Evolutionary conservation across 805 yeast genomes (phyloP), one percentile per base, ranked within the genome.

Genomic region (Teunomyces pallodes): DNA sequence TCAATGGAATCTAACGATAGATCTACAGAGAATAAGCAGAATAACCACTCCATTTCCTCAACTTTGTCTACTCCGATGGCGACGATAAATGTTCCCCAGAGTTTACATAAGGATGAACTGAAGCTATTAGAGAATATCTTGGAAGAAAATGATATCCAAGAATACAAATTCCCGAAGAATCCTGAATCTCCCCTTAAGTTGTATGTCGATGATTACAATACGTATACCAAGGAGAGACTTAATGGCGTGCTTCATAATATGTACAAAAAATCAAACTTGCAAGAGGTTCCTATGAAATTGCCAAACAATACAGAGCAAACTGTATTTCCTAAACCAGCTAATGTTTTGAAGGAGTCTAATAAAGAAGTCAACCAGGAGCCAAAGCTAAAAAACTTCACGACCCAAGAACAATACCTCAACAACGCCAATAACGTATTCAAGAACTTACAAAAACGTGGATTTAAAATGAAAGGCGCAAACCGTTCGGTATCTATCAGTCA

Each of bases 161-260:
- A 43, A 7, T 47, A 59, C 10, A 57, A 59, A 29, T 54, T 50
- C 38, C 52, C 54, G 2, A 48, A 55, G n/a, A 59, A 61, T 17
- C 68, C 69, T 1, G 74, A 64, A 12, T 70, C 75, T n/a, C 78
- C 78, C 1, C 60, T 73, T 40, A 73, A 73, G 49, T 56, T 73
- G 12, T 73, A 69, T 49, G 65, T 67, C 6, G 64, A 60, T 42
- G 62, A 70, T 30, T 73, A 73, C 51, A 70, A 73, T 52, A 73
- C 78, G 0, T 73, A 61, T 46, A 73, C 78, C 9, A 69, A 69
- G 45, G 70, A 57, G 36, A 62, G 57, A 43, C 55, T 69, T 26
- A 62, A 48, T 42, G 69, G 64, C 17, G 51, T 69, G 3, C 42
- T 65, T 30, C 54, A 57, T 31, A 61, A 61, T 35, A 48, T 66